Conservation (phyloP, 1,139 yeast species). For the Geotrichum klebahnii region DNA sequence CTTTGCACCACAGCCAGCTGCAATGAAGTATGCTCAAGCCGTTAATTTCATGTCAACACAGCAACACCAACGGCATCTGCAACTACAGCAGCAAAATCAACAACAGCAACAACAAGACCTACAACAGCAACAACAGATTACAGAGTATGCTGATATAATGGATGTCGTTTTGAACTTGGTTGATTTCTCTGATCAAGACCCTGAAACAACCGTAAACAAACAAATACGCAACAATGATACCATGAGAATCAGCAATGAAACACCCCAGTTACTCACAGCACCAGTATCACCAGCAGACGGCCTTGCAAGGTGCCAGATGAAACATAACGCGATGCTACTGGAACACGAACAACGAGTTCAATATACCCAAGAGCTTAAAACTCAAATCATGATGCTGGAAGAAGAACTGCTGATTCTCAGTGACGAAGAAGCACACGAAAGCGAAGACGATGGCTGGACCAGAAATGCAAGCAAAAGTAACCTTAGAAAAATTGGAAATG, state of each 20-base stretch:
- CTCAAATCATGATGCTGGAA: conserved; percentile 4
- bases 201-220: too few species aligned
- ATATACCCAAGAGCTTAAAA: conserved; percentile 2
- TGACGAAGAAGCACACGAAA: background rate
- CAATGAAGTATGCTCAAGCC: too few species aligned
- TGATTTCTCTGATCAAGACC: background rate
- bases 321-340: background rate
- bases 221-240: background rate
- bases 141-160: conserved; percentile 1
- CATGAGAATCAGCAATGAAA: background rate
- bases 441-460: background rate
- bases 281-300: background rate
- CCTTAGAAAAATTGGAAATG: too few species aligned
- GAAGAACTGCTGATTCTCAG: background rate
- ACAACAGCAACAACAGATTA: background rate
- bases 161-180: background rate
- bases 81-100: background rate
- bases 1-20: too few species aligned
- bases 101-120: background rate
- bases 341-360: background rate
- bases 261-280: background rate
- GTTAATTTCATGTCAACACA: too few species aligned
- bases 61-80: too few species aligned
- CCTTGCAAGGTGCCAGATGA: background rate
- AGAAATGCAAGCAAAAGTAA: background rate